phyloP scores from a whole-genome alignment of 164 flowering plant genomes.

The Vitis amurensis region DNA sequence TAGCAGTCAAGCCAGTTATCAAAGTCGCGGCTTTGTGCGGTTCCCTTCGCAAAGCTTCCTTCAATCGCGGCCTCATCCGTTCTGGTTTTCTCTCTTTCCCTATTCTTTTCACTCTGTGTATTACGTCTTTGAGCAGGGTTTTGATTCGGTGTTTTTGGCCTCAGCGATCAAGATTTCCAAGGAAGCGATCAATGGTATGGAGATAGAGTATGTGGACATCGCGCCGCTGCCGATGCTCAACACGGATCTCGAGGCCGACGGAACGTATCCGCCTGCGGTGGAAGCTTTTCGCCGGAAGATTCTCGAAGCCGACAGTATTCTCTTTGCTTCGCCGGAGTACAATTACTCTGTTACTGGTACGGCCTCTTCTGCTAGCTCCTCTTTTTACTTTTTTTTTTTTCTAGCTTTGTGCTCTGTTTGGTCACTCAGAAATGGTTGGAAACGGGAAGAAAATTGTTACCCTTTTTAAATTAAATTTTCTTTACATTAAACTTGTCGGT shows the following conservation, averaged over 20 bases:
- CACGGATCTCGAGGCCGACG: conserved; percentile 66
- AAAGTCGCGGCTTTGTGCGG: conserved; percentile 79
- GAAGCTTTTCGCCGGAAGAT: conserved; percentile 63
- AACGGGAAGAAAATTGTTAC: too few species aligned
- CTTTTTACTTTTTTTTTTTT: neutral
- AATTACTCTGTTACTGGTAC: conserved; percentile 64
- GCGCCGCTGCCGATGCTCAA: conserved; percentile 55
- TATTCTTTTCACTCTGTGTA: too few species aligned
- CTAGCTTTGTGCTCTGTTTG: too few species aligned
- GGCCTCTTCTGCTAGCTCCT: neutral
- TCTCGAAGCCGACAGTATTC: conserved; percentile 43
- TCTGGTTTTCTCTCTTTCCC: conserved; percentile 41
- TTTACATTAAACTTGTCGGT: too few species aligned
- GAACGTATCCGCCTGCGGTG: conserved; percentile 55
- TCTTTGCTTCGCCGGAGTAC: conserved; percentile 71
- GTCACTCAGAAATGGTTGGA: too few species aligned
- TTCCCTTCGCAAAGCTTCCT: conserved; percentile 79
- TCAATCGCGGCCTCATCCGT: conserved; percentile 68
- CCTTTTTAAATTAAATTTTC: too few species aligned
- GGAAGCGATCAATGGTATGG: conserved; percentile 42
- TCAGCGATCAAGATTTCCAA: conserved; percentile 45
- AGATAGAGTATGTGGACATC: conserved; percentile 59
- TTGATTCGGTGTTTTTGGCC: neutral
- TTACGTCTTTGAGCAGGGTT: too few species aligned
- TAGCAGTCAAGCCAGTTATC: conserved; percentile 33